These are phyloP conservation scores for Chytridium lagenaria DNA, from an alignment of 371 early-diverging fungal species.

Conservation along the genomic window DNA sequence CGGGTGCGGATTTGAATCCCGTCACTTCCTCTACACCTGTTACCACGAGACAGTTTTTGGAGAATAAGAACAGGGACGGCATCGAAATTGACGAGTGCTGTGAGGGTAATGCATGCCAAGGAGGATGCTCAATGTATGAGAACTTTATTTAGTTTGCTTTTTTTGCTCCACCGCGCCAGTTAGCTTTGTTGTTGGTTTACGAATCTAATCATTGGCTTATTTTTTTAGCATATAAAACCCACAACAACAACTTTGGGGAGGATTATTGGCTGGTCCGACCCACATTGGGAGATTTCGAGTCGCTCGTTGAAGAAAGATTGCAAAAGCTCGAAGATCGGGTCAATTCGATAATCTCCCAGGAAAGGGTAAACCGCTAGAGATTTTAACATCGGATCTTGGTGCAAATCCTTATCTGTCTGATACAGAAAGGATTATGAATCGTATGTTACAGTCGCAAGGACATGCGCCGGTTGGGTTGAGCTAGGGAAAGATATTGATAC, in stretches of 20 bases:
- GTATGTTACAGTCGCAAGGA: conserved; percentile 58
- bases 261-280: conserved; percentile 36
- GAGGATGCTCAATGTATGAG: conserved; percentile 16
- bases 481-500: conserved; percentile 56
- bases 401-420: conserved; percentile 53
- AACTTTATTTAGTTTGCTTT: neutral
- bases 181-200: too few relatives aligned
- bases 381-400: conserved; percentile 34
- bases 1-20: conserved; percentile 13
- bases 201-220: too few relatives aligned
- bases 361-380: conserved; percentile 52
- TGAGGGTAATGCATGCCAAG: conserved; percentile 17
- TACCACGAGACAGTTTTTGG: conserved; percentile 11
- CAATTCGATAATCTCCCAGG: conserved; percentile 58
- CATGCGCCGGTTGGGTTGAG: conserved; percentile 61
- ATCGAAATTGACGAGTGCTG: neutral
- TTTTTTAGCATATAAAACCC: conserved; percentile 40
- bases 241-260: conserved; percentile 31
- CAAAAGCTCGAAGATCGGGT: conserved; percentile 51
- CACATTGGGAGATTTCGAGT: conserved; percentile 27
- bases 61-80: conserved; percentile 1
- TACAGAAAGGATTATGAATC: conserved; percentile 57
- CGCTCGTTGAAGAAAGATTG: conserved; percentile 54
- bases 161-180: neutral
- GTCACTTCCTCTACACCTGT: neutral